These are phyloP conservation scores for Picea abies DNA, from an alignment of 83 land plant species.

Conservation along the genomic window DNA sequence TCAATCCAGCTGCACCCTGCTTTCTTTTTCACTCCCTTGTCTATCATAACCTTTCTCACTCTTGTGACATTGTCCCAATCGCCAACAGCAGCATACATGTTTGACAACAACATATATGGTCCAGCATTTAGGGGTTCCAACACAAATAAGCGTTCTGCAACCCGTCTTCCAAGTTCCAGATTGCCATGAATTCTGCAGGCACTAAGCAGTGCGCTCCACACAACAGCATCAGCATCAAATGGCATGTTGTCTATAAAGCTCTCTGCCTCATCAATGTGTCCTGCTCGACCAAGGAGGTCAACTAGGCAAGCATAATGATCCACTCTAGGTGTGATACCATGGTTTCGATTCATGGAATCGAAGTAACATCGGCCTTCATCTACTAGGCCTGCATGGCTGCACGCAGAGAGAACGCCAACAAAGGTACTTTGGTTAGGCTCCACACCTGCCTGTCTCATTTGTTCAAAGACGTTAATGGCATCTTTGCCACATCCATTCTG, in stretches of 20 bases:
- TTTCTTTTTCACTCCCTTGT: neutral
- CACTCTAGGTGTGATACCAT: neutral
- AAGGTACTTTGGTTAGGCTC: neutral
- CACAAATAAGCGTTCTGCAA: neutral
- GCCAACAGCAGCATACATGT: neutral
- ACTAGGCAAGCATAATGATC: constrained; percentile 1
- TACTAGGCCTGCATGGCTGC: neutral
- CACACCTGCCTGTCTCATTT: neutral
- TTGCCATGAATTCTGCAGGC: neutral
- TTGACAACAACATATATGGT: neutral
- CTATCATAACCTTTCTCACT: neutral
- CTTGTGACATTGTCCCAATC: neutral
- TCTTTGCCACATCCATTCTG: neutral
- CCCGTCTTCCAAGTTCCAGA: neutral
- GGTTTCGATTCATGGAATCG: neutral
- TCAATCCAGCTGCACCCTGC: constrained; percentile 6
- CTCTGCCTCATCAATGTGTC: neutral
- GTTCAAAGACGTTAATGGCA: neutral
- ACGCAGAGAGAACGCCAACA: neutral
- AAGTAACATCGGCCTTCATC: neutral
- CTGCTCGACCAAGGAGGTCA: constrained; percentile 7
- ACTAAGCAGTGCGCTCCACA: neutral
- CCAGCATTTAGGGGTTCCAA: neutral
- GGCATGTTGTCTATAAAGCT: neutral
- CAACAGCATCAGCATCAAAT: neutral